Conservation (phyloP, 108 stramenopile genomes). For the Fistulifera solaris region DNA sequence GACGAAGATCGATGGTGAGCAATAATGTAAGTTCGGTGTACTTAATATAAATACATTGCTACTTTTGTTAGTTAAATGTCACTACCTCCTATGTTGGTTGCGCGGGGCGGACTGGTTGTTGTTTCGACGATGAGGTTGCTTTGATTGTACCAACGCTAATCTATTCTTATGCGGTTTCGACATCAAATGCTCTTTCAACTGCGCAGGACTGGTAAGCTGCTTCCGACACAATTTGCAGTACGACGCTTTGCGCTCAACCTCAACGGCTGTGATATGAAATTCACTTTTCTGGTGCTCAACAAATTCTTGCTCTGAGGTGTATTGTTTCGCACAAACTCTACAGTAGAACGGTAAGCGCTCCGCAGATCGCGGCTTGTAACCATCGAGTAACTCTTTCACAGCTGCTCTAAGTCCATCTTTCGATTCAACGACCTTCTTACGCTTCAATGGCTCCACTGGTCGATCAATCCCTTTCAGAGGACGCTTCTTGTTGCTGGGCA, state of each 20-base stretch:
- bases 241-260: slow-evolving; percentile 59
- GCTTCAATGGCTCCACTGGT: slow-evolving; percentile 13
- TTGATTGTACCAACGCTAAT: slow-evolving; percentile 7
- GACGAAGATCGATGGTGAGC: slow-evolving; percentile 24
- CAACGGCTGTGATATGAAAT: slow-evolving; percentile 65
- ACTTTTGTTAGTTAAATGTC: too few relatives aligned
- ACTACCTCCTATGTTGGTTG: too few relatives aligned
- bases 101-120: too few relatives aligned
- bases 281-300: slow-evolving; percentile 49
- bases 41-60: too few relatives aligned
- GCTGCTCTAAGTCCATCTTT: slow-evolving; percentile 54
- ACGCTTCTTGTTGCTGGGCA: slow-evolving; percentile 27
- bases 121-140: too few relatives aligned
- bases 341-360: slow-evolving; percentile 85
- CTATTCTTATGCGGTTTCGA: slow-evolving; percentile 71
- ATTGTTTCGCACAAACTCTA: slow-evolving; percentile 75
- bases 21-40: too few relatives aligned
- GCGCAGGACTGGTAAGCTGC: slow-evolving; percentile 81
- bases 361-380: slow-evolving; percentile 62
- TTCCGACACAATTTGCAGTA: slow-evolving; percentile 82
- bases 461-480: slow-evolving; percentile 21
- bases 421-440: slow-evolving; percentile 17
- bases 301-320: slow-evolving; percentile 48
- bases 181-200: slow-evolving; percentile 77
- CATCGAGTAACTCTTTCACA: slow-evolving; percentile 67